These are phyloP conservation scores for Cytospora chrysosperma DNA, from an alignment of 2,329 filamentous ascomycete genomes.

Conservation along the genomic window DNA sequence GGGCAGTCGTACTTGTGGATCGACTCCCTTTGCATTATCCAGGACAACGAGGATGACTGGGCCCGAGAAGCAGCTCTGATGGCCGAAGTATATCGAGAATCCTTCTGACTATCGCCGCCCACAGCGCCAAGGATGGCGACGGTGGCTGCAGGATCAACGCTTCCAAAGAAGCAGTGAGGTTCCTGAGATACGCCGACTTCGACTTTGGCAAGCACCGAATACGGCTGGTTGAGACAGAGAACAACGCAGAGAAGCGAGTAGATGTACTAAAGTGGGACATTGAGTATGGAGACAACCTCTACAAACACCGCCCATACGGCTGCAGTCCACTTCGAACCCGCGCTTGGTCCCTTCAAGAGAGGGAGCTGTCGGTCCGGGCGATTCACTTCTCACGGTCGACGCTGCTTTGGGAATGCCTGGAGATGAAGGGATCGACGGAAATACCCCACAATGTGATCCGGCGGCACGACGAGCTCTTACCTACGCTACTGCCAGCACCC, in stretches of 20 bases:
- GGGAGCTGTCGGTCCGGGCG: slow-evolving; percentile 18
- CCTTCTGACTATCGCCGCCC: slow-evolving; percentile 22
- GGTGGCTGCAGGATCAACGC: slow-evolving; percentile 2
- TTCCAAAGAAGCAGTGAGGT: background rate
- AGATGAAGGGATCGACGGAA: slow-evolving; percentile 3
- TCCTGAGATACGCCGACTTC: background rate
- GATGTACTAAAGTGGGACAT: background rate
- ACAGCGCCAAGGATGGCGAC: slow-evolving; percentile 4
- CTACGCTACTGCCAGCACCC: background rate
- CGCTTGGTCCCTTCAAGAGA: slow-evolving; percentile 24
- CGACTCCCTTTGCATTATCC: slow-evolving; percentile 27
- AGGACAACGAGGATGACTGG: slow-evolving; percentile 25
- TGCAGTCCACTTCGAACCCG: slow-evolving; percentile 13
- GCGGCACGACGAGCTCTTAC: background rate
- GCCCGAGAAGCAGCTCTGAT: slow-evolving; percentile 24
- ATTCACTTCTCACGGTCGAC: slow-evolving; percentile 18
- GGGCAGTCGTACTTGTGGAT: slow-evolving; percentile 25
- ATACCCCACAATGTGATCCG: background rate
- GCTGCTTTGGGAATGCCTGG: slow-evolving; percentile 23
- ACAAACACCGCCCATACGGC: background rate
- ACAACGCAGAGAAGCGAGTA: background rate
- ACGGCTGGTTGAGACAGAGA: background rate
- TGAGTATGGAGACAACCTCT: background rate
- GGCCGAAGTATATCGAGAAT: slow-evolving; percentile 25
- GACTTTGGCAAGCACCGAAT: background rate